Percentiles rank a stretch among this genome's conserved stretches.
These are phyloP conservation scores for Xylaria flabelliformis DNA, from an alignment of 495 filamentous ascomycete genomes.

Conservation along the genomic window DNA sequence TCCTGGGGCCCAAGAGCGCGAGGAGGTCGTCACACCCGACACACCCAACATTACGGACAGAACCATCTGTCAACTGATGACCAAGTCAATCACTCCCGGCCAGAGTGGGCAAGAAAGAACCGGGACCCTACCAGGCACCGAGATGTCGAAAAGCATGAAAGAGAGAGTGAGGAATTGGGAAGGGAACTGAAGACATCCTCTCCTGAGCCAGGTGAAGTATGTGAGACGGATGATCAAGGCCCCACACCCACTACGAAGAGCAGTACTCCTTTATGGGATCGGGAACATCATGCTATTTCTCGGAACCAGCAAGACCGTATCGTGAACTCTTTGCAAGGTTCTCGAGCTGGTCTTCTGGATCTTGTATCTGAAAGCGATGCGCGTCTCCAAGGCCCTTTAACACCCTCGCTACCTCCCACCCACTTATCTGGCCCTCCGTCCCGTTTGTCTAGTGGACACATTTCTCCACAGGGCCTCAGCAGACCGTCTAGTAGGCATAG, in stretches of 20 bases:
- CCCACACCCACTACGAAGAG: conserved; percentile 26
- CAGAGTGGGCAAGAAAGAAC: not conserved
- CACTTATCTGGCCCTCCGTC: not conserved
- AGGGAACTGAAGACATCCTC: conserved; percentile 24
- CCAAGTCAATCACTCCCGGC: not conserved
- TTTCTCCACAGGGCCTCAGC: not conserved
- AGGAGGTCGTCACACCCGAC: not conserved
- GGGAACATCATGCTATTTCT: not conserved
- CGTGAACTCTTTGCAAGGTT: not conserved
- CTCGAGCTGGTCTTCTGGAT: not conserved
- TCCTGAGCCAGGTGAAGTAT: conserved; percentile 41
- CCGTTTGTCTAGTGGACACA: not conserved
- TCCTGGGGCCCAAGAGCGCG: not conserved
- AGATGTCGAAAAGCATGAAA: not conserved
- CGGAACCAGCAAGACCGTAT: not conserved
- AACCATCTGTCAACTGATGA: not conserved
- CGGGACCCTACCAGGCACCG: not conserved
- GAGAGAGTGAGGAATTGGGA: not conserved
- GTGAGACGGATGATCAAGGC: conserved; percentile 31
- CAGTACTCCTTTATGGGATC: conserved; percentile 4
- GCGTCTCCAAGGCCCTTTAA: not conserved
- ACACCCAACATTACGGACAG: not conserved
- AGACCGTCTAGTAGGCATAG: conserved; percentile 13
- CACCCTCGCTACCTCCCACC: not conserved
- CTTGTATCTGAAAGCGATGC: not conserved